Evolutionary conservation across 352 stramenopile genomes (phyloP).

Genomic region (Lagenidium sp.): DNA sequence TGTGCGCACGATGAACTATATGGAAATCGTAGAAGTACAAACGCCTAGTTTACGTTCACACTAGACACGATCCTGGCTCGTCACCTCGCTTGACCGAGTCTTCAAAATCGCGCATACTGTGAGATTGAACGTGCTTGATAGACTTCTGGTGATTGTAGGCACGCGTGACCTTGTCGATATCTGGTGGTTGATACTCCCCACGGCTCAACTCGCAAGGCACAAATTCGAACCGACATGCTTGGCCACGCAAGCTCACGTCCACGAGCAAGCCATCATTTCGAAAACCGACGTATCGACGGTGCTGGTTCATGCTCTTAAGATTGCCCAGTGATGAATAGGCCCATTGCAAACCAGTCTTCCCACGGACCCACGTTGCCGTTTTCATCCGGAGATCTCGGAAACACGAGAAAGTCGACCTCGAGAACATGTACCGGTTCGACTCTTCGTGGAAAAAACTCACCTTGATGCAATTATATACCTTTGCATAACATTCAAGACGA

Average conservation of each 20-base stretch:
- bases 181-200: conserved; percentile 35
- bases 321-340: conserved; percentile 76
- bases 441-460: conserved; percentile 73
- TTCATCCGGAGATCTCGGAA: conserved; percentile 84
- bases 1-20: too few species aligned
- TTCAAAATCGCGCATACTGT: conserved; percentile 75
- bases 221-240: conserved; percentile 71
- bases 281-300: conserved; percentile 73
- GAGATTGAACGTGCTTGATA: conserved; percentile 59
- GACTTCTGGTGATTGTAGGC: conserved; percentile 64
- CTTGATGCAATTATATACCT: conserved; percentile 84
- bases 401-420: conserved; percentile 74
- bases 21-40: too few species aligned
- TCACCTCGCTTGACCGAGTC: not conserved
- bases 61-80: too few species aligned
- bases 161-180: conserved; percentile 68
- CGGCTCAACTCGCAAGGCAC: conserved; percentile 36
- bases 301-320: conserved; percentile 86
- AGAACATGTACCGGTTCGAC: conserved; percentile 72
- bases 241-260: conserved; percentile 83
- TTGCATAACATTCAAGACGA: conserved; percentile 62
- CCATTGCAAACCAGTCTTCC: conserved; percentile 65
- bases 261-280: conserved; percentile 63
- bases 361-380: conserved; percentile 32
- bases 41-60: too few species aligned